Base-by-base conservation (phyloP, 2,329 filamentous ascomycete genomes). In the Sclerotinia minor region DNA sequence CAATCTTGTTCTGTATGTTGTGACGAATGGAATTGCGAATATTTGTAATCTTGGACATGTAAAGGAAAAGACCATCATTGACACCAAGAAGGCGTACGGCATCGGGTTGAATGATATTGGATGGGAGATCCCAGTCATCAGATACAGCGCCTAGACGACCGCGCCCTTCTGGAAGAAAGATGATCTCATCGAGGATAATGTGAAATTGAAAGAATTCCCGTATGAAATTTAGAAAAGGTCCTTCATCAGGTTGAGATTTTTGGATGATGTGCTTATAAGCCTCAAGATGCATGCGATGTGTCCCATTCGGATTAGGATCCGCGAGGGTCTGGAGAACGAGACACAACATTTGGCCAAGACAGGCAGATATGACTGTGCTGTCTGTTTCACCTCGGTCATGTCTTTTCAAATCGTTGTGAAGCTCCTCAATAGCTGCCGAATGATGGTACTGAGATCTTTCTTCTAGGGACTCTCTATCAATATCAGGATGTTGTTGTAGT, bases 131-230 rank as follows among this genome's bases (percentile, higher is more conserved):
- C 72, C 71, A 74, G n/a, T 73, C 71, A 45, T 74, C 68, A 7
- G 63, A 63, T 8, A 67, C 64, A 13, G 73, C 67, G 35, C 72
- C 55, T 24, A 72, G 65, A 29, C 71, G n/a, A 79, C 74, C 9
- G 78, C 79, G 19, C 75, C 75, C 32, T 75, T 78, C 54, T 7
- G 77, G 70, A 78, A 79, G 21, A 81, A 81, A 83, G 64, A 89
- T 80, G 1, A 89, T 78, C 70, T 89, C 85, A 72, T 89, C 86
- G n/a, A 85, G 85, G 69, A 83, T 85, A 52, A 89, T 86, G 77
- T 95, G 92, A 74, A 95, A 96, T 76, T 93, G 90, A 78, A 96
- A 94, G 79, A 96, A 94, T 76, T 89, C 87, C 69, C 87, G 81
- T 68, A 89, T 85, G 72, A 89, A 88, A 63, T 91, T 89, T 70